These are phyloP conservation scores for Brassica hybrid DNA, from an alignment of 441 rosid genomes.

Conservation along the genomic window DNA sequence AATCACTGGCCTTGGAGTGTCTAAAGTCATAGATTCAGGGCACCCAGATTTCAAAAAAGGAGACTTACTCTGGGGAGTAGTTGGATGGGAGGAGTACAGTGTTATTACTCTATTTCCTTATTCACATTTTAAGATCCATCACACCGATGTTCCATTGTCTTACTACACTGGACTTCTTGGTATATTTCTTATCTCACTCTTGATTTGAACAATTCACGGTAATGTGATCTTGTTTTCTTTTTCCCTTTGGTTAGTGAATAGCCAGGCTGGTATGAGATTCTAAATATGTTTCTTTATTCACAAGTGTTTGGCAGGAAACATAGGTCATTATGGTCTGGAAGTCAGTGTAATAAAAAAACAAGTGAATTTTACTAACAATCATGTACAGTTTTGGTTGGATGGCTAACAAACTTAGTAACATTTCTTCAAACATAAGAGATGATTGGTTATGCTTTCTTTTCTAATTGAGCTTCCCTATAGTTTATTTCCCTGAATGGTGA, in stretches of 20 bases:
- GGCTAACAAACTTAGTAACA: neutral
- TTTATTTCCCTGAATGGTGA: neutral
- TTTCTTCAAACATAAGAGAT: neutral
- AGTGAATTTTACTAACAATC: neutral
- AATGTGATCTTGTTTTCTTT: neutral
- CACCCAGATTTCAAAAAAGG: constrained; percentile 52
- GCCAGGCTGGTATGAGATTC: neutral
- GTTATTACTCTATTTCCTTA: constrained; percentile 34
- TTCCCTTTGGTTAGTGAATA: neutral
- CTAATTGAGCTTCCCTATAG: neutral
- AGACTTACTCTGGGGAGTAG: constrained; percentile 64
- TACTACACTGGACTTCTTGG: constrained; percentile 64
- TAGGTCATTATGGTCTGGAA: neutral
- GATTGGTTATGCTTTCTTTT: neutral
- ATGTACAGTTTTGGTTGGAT: neutral
- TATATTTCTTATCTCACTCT: constrained; percentile 31
- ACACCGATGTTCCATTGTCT: constrained; percentile 58
- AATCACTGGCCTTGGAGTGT: constrained; percentile 49
- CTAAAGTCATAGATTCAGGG: constrained; percentile 55
- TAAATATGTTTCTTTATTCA: neutral
- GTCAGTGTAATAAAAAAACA: neutral
- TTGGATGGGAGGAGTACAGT: constrained; percentile 66
- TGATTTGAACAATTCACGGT: neutral
- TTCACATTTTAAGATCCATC: constrained; percentile 47
- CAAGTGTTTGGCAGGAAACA: neutral